Base-by-base conservation (phyloP, 768 basidiomycete genomes). In the Podaxis rugospora region DNA sequence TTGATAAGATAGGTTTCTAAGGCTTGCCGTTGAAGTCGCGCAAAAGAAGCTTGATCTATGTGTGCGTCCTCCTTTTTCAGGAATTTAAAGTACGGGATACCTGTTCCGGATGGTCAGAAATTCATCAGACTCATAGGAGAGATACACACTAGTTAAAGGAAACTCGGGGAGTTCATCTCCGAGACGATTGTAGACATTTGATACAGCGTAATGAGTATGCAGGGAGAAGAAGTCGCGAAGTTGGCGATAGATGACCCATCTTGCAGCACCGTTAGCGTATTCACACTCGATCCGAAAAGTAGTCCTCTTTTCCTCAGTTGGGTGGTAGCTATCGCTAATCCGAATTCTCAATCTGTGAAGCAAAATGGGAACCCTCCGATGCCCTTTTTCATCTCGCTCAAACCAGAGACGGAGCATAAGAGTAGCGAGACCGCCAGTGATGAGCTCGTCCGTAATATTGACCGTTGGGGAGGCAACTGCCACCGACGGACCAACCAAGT, bases 241-340 rank as follows among this genome's bases (percentile, higher is more conserved):
- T 74, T 95, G 89, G 55, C 96, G 88, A 73, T 94, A 94, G n/a
- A 93, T 82, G 28, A 97, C 95, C 96, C 97, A 99, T 71, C 94
- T 79, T 69, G 83, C 86, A 11, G 89, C 88, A 21, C 93, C 93
- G 65, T 96, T 95, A 0, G 93, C 96, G 71, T 99, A 98, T 72
- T 97, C 92, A 70, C 95, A 98, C 72, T 95, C 93, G 65, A 95
- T 93, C 14, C 93, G 85, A 70, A 95, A 95, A 1, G 93, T 86
- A 4, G 91, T 85, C 68, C 90, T 90, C 49, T 84, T 76, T 21
- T 84, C 81, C 63, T 93, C 85, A 64, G 91, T 76, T 4, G 92
- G 91, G 74, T 94, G 87, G 27, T 95, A 69, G 62, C 91, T 93
- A 72, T 95, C 93, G 66, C 88, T 92, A 61, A 95, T 83, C 10